Base-by-base conservation (phyloP, 2,329 filamentous ascomycete genomes). In the Microsporum ferrugineum region DNA sequence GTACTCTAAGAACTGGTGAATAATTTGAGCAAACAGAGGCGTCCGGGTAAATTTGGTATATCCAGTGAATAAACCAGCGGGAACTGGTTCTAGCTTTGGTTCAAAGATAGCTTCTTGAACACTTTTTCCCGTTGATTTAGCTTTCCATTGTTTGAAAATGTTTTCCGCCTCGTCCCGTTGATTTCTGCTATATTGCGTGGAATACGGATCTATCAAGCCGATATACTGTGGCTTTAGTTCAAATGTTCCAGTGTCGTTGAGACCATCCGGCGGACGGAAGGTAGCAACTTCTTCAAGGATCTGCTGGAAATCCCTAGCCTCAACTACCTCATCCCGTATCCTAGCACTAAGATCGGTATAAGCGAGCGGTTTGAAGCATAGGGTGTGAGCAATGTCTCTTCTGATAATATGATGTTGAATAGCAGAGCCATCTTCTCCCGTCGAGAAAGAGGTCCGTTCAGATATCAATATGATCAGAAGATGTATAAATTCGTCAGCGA, bases 401-500 rank as follows among this genome's bases (percentile, higher is more conserved):
- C 89, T 87, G 75, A 97, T 88, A 8, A 87, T 85, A 61, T 88
- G 83, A 5, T 80, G 78, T 1, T 87, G 84, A 43, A 91, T 80
- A 10, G 63, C 62, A 2, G 68, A 65, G 60, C 70, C 72, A 45
- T 76, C 72, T 60, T 74, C 72, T 45, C 70, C 69, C 5, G 70
- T 69, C 1, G 72, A 71, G 55, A 99, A 79, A 0, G 88, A 88
- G 2, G 88, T 90, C 31, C 94, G 85, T 72, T 99, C 94, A 66
- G 90, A 95, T 60, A 99, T 79, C 17, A 96, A 78, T 29, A 96
- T 87, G 66, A 99, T 92, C 51, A 99, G 80, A 14, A 99, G 82
- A 72, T 97, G 92, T 53, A 96, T 84, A 78, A 99, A 91, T 72
- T 99, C 95, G 73, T 99, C 95, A 0, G 92, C 88, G 39, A 99